These are phyloP conservation scores for Dipteronia sinensis DNA, from an alignment of 345 rosid genomes.

Conservation along the genomic window DNA sequence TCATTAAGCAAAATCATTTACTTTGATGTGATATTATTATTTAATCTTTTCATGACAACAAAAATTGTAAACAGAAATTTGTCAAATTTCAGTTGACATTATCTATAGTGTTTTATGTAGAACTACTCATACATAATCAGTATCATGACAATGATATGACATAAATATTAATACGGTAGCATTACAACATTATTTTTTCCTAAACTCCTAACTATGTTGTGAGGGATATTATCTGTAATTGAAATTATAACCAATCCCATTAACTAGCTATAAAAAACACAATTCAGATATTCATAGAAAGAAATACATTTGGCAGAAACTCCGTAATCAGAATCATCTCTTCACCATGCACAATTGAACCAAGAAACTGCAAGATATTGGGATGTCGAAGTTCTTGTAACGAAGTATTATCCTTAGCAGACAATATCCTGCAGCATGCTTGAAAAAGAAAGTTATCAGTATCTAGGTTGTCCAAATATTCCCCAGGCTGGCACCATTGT, in stretches of 20 bases:
- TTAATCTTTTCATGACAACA: too few species aligned
- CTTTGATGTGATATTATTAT: too few species aligned
- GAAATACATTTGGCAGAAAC: slow-evolving; percentile 49
- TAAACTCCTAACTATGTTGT: neutral
- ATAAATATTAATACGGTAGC: too few species aligned
- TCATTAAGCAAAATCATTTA: too few species aligned
- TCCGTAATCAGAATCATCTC: slow-evolving; percentile 60
- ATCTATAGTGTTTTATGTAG: too few species aligned
- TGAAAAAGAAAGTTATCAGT: neutral
- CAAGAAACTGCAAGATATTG: slow-evolving; percentile 65
- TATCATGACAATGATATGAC: too few species aligned
- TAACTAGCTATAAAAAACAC: neutral
- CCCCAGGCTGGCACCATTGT: neutral
- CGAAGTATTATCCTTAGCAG: slow-evolving; percentile 54
- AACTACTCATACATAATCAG: too few species aligned
- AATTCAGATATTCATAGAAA: neutral
- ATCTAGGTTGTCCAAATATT: neutral
- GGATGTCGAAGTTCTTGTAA: slow-evolving; percentile 67
- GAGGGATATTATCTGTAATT: neutral
- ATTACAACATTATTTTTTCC: too few species aligned
- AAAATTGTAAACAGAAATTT: too few species aligned
- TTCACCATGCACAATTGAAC: slow-evolving; percentile 58
- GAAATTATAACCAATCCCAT: neutral
- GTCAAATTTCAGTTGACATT: too few species aligned
- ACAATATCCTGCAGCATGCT: slow-evolving; percentile 45